phyloP scores from a whole-genome alignment of 2,329 filamentous ascomycete genomes.

The Stagonosporopsis tanaceti region DNA sequence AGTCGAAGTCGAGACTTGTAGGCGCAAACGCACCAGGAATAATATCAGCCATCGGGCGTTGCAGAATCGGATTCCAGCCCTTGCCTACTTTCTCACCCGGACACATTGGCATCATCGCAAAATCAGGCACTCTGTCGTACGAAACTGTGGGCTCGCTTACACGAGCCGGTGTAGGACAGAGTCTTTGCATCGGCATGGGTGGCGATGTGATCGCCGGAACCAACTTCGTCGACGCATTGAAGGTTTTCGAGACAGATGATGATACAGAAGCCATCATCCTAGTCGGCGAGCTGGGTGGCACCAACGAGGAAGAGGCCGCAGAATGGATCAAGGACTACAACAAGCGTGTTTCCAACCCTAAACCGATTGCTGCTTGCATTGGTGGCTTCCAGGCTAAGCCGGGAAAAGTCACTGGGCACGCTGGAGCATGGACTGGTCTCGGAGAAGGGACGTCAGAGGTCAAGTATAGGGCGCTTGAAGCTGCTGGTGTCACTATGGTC shows the following conservation, averaged over 20 bases:
- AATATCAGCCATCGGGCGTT: slow-evolving; percentile 75
- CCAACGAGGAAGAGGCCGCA: slow-evolving; percentile 74
- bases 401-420: slow-evolving; percentile 79
- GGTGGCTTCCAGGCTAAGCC: slow-evolving; percentile 70
- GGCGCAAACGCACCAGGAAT: slow-evolving; percentile 85
- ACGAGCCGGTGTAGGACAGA: slow-evolving; percentile 77
- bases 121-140: slow-evolving; percentile 81
- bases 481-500: slow-evolving; percentile 73
- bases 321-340: slow-evolving; percentile 76
- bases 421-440: slow-evolving; percentile 74
- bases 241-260: slow-evolving; percentile 70
- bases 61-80: slow-evolving; percentile 79
- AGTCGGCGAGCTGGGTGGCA: slow-evolving; percentile 76
- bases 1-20: slow-evolving; percentile 75
- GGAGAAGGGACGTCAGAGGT: slow-evolving; percentile 69
- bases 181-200: slow-evolving; percentile 78
- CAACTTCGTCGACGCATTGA: slow-evolving; percentile 74
- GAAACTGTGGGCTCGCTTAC: slow-evolving; percentile 80
- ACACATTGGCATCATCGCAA: slow-evolving; percentile 77
- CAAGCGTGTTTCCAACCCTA: slow-evolving; percentile 65
- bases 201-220: slow-evolving; percentile 79
- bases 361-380: slow-evolving; percentile 78
- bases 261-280: slow-evolving; percentile 76
- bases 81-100: slow-evolving; percentile 75
- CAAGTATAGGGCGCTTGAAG: slow-evolving; percentile 73